Base-by-base conservation (phyloP, 2,329 filamentous ascomycete genomes). In the Fusarium graminum region DNA sequence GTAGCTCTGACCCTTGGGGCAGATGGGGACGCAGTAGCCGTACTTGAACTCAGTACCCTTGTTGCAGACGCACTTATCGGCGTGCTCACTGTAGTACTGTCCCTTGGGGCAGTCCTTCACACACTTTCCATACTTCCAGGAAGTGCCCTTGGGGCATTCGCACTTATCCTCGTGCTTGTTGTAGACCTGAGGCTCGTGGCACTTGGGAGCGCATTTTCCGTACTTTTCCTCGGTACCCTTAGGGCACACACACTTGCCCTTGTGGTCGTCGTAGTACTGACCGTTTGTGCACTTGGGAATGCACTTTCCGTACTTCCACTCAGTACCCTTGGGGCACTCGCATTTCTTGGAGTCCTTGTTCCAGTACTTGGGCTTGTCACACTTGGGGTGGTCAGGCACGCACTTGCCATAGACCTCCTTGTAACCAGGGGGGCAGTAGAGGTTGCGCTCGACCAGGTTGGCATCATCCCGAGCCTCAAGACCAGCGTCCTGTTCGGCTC, bases 401-500 rank as follows among this genome's bases (percentile, higher is more conserved):
- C 67, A 70, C n/a, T 58, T 47, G 54, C 65, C 61, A 16, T 68
- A 68, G 29, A 39, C 30, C 28, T 58, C 42, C 38, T 65, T 53
- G 42, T 46, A 59, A 3, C 54, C 65, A 25, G 36, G 22, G 11
- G 61, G 60, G n/a, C 65, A 68, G 49, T 63, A 49, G 39, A 29
- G 22, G 47, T 22, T 40, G 26, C 56, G 51, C 60, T 68, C 60
- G 19, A 67, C 54, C 14, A 38, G 10, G 11, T 46, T 36, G 5
- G 55, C 30, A 14, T 49, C 41, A 19, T 65, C 67, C 19, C 67
- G 63, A 39, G 60, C 53, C 51, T 70, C 67, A 32, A 69, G 67
- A 19, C 53, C 28, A 30, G 55, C 51, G 52, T 69, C 59, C 25
- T 32, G 30, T 14, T 69, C 67, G n/a, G 65, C 59, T n/a, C 45